Conservation (phyloP, 129 eudicot genomes). For the Ambrosia trifida region DNA sequence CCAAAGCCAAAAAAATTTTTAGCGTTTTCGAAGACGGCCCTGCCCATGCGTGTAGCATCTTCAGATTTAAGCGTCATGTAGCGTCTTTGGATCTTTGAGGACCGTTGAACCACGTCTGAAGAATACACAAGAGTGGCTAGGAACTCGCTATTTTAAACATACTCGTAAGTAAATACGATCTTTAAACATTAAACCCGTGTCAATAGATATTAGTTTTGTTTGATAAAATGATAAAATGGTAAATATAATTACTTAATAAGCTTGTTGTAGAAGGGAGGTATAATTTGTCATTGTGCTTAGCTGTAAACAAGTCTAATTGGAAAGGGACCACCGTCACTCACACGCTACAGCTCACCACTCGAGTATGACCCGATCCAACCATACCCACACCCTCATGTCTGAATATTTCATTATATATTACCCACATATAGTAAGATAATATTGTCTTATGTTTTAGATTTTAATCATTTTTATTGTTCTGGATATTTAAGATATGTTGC, state of each 20-base stretch:
- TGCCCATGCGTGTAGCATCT: too few relatives aligned
- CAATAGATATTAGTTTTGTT: not conserved
- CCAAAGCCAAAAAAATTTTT: too few relatives aligned
- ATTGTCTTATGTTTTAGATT: too few relatives aligned
- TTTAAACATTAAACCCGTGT: not conserved
- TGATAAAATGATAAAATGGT: not conserved
- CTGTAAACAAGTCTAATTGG: slow-evolving; percentile 42
- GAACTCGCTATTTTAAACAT: not conserved
- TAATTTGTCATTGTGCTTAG: slow-evolving; percentile 36
- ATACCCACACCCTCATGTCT: slow-evolving; percentile 2
- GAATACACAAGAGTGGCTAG: too few relatives aligned
- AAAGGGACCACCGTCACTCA: slow-evolving; percentile 41
- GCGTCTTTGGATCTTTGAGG: too few relatives aligned
- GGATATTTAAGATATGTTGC: too few relatives aligned
- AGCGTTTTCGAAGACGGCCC: too few relatives aligned
- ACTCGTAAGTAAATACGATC: not conserved
- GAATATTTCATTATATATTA: not conserved
- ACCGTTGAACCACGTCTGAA: too few relatives aligned
- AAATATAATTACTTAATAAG: slow-evolving; percentile 16
- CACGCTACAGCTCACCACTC: slow-evolving; percentile 42
- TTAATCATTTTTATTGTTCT: too few relatives aligned
- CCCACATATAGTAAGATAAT: not conserved
- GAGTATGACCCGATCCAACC: slow-evolving; percentile 27
- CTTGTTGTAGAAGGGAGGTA: slow-evolving; percentile 40
- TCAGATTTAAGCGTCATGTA: too few relatives aligned